These are phyloP conservation scores for Penicillium diatomitis DNA, from an alignment of 495 filamentous ascomycete genomes.

Conservation along the genomic window DNA sequence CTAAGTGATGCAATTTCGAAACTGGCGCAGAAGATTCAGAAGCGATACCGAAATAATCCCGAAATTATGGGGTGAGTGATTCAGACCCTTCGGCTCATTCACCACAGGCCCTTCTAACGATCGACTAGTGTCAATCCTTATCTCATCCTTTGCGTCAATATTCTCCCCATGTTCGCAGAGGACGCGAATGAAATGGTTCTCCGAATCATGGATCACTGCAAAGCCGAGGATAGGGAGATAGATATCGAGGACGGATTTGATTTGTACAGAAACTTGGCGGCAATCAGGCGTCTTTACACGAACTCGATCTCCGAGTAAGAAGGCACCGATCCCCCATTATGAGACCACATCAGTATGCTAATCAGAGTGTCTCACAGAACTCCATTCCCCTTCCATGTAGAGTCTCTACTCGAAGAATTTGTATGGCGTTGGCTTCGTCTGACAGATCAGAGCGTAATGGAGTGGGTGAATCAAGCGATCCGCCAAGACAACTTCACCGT, in stretches of 20 bases:
- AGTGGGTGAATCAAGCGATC: conserved; percentile 82
- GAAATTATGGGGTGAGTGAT: conserved; percentile 69
- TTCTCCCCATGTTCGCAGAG: conserved; percentile 81
- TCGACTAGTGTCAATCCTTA: conserved; percentile 59
- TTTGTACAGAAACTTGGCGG: conserved; percentile 78
- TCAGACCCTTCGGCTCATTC: not conserved
- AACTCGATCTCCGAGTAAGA: conserved; percentile 57
- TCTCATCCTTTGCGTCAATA: conserved; percentile 66
- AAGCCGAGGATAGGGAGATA: conserved; percentile 62
- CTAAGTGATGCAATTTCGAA: conserved; percentile 78
- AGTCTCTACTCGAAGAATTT: conserved; percentile 77
- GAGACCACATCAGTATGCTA: not conserved
- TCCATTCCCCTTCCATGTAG: conserved; percentile 75
- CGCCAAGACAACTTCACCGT: conserved; percentile 79
- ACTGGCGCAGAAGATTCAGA: conserved; percentile 76
- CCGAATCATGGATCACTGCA: conserved; percentile 63
- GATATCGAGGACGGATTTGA: conserved; percentile 87
- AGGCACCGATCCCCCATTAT: not conserved
- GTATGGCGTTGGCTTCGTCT: conserved; percentile 90
- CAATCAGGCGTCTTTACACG: conserved; percentile 68
- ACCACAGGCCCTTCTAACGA: conserved; percentile 12
- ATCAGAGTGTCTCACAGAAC: conserved; percentile 13
- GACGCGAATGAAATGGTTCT: conserved; percentile 76
- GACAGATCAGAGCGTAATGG: conserved; percentile 68
- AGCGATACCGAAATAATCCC: conserved; percentile 81